Conservation (phyloP, 805 yeast genomes). For the Hanseniaspora singularis region DNA sequence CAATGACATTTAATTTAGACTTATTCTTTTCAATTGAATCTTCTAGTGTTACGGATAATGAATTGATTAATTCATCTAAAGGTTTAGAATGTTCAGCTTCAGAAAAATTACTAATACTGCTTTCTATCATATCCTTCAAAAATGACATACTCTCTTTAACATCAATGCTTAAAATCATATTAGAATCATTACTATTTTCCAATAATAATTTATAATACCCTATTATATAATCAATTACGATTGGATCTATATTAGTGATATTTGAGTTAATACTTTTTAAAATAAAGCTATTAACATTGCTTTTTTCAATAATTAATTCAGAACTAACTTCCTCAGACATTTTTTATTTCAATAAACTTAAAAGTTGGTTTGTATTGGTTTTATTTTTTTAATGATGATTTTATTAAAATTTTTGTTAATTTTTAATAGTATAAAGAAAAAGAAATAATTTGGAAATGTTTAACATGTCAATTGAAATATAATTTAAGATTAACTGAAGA, state of each 20-base stretch:
- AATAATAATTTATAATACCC: conserved; percentile 82
- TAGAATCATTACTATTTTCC: conserved; percentile 67
- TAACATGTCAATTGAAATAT: too few relatives aligned
- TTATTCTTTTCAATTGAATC: conserved; percentile 52
- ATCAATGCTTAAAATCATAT: conserved; percentile 60
- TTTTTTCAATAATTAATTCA: conserved; percentile 4
- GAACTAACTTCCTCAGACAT: conserved; percentile 1
- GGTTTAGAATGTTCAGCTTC: conserved; percentile 34
- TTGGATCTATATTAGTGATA: conserved; percentile 46
- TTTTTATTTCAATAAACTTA: neutral
- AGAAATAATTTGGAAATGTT: too few relatives aligned
- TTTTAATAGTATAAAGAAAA: neutral
- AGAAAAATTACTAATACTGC: conserved; percentile 68
- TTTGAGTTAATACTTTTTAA: conserved; percentile 1
- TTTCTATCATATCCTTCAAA: conserved; percentile 48
- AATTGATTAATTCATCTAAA: conserved; percentile 29
- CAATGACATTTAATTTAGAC: conserved; percentile 64
- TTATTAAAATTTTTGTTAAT: neutral
- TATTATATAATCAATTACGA: conserved; percentile 76
- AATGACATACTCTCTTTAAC: conserved; percentile 57
- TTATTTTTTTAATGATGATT: neutral
- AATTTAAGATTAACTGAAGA: too few relatives aligned
- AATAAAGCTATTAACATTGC: conserved; percentile 11
- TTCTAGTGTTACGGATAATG: conserved; percentile 38
- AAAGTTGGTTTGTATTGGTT: neutral